Percentiles rank a stretch among this genome's conserved stretches.
These are phyloP conservation scores for Avena sativa DNA, from an alignment of 176 grass and related monocot species.

Conservation along the genomic window DNA sequence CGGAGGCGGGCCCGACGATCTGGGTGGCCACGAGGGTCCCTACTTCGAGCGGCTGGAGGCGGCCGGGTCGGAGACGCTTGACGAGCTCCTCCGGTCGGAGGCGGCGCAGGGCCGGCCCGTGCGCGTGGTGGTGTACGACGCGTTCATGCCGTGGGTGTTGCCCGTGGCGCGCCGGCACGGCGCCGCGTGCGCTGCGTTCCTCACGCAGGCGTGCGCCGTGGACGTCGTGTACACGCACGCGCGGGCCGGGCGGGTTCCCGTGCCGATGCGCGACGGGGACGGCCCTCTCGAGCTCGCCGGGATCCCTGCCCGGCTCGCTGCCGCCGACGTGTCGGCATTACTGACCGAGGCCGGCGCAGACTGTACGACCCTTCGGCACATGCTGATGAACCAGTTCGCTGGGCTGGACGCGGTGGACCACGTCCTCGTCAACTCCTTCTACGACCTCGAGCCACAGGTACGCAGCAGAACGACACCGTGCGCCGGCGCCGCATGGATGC, in stretches of 20 bases:
- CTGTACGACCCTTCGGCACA: slow-evolving; percentile 21
- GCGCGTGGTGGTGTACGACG: slow-evolving; percentile 58
- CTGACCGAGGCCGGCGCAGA: slow-evolving; percentile 5
- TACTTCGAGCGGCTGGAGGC: slow-evolving; percentile 53
- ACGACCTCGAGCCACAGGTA: slow-evolving; percentile 64
- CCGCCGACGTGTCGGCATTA: slow-evolving; percentile 55
- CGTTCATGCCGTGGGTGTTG: slow-evolving; percentile 60
- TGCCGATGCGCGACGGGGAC: slow-evolving; percentile 35
- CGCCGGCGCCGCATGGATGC: too few species aligned
- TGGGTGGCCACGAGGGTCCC: neutral
- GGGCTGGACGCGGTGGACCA: slow-evolving; percentile 48
- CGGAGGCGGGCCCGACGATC: slow-evolving; percentile 35
- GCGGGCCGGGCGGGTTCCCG: slow-evolving; percentile 25
- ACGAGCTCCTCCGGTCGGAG: slow-evolving; percentile 49
- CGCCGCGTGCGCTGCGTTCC: slow-evolving; percentile 49
- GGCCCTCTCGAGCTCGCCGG: slow-evolving; percentile 44
- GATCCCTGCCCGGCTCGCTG: slow-evolving; percentile 38
- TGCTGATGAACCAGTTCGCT: slow-evolving; percentile 62
- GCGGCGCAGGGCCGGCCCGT: slow-evolving; percentile 46
- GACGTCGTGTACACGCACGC: slow-evolving; percentile 58
- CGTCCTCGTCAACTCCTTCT: slow-evolving; percentile 69
- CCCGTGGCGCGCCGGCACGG: slow-evolving; percentile 41
- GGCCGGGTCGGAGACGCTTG: slow-evolving; percentile 52
- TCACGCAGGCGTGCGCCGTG: slow-evolving; percentile 68
- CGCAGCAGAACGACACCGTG: neutral